A percentile compares a stretch with the other conserved stretches of the same genome.
These are phyloP conservation scores for Hypericum perforatum DNA, from an alignment of 345 rosid genomes.

Conservation along the genomic window DNA sequence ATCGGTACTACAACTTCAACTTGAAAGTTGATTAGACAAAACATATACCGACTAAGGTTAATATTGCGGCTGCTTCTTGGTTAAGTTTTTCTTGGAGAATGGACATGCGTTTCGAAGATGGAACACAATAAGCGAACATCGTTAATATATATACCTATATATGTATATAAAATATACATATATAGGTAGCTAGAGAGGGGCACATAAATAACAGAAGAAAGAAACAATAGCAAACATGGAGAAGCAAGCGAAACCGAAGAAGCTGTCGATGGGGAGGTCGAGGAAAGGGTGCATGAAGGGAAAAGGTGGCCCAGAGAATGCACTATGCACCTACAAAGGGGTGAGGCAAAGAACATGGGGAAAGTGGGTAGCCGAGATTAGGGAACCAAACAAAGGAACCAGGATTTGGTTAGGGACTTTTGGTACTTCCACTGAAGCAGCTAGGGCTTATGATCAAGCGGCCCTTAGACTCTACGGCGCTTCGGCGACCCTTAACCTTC, in stretches of 20 bases:
- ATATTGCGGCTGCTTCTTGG: too few species aligned
- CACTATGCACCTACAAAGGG: constrained; percentile 41
- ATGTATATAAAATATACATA: too few species aligned
- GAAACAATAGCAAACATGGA: constrained; percentile 3
- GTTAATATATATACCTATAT: too few species aligned
- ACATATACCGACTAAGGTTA: too few species aligned
- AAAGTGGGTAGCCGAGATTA: constrained; percentile 58
- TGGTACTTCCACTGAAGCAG: constrained; percentile 40
- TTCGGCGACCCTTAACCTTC: constrained; percentile 41
- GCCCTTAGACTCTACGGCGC: constrained; percentile 41
- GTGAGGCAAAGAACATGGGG: constrained; percentile 60
- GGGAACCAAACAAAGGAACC: constrained; percentile 39
- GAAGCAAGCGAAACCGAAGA: constrained; percentile 11
- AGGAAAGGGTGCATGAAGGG: constrained; percentile 69
- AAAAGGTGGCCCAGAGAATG: constrained; percentile 61
- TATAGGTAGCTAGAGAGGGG: too few species aligned
- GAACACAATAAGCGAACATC: too few species aligned
- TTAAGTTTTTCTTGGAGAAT: too few species aligned
- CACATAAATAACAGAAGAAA: background rate
- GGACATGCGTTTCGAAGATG: too few species aligned
- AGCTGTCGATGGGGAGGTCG: constrained; percentile 37
- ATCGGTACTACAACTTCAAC: too few species aligned
- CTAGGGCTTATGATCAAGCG: constrained; percentile 45
- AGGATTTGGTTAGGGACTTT: constrained; percentile 55
- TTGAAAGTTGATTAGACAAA: too few species aligned